Conservation (phyloP, 2,329 filamentous ascomycete species). For the Cucurbitaria berberidis region DNA sequence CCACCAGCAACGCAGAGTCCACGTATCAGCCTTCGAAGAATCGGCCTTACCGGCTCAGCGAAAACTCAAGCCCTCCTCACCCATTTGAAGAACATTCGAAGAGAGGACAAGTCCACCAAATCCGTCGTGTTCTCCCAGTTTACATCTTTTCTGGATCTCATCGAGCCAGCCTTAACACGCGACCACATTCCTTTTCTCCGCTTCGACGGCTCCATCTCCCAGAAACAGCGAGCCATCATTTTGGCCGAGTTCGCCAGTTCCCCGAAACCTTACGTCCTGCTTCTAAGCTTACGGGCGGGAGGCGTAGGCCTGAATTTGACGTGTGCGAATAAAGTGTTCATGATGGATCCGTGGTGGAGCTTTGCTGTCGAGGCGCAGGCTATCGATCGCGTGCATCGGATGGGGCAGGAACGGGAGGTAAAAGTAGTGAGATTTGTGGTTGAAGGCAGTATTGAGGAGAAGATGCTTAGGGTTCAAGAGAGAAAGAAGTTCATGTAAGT, state of each 20-base stretch:
- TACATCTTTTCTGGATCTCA: slow-evolving; percentile 91
- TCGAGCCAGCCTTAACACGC: slow-evolving; percentile 77
- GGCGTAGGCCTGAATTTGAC: slow-evolving; percentile 95
- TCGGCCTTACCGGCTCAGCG: slow-evolving; percentile 75
- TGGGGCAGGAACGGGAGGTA: slow-evolving; percentile 90
- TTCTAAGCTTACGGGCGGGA: slow-evolving; percentile 86
- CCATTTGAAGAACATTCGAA: slow-evolving; percentile 73
- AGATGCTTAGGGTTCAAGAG: slow-evolving; percentile 93
- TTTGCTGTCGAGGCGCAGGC: slow-evolving; percentile 96
- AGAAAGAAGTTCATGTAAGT: slow-evolving; percentile 94
- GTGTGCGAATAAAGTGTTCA: slow-evolving; percentile 85
- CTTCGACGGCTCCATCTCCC: slow-evolving; percentile 87
- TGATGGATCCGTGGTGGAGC: slow-evolving; percentile 99
- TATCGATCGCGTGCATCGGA: slow-evolving; percentile 95
- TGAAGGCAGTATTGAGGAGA: slow-evolving; percentile 87
- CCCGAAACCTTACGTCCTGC: slow-evolving; percentile 71
- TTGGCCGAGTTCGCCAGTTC: slow-evolving; percentile 70
- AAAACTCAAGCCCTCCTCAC: slow-evolving; percentile 83
- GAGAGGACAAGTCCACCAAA: slow-evolving; percentile 73
- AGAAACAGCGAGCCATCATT: slow-evolving; percentile 81
- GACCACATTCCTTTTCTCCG: slow-evolving; percentile 81
- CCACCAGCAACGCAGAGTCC: slow-evolving; percentile 43
- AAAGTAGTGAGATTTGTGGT: slow-evolving; percentile 88
- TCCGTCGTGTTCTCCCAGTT: slow-evolving; percentile 97
- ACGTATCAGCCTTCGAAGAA: slow-evolving; percentile 65